Base-by-base conservation (phyloP, 192 early-diverging fungal species). In the Lobosporangium transversale region DNA sequence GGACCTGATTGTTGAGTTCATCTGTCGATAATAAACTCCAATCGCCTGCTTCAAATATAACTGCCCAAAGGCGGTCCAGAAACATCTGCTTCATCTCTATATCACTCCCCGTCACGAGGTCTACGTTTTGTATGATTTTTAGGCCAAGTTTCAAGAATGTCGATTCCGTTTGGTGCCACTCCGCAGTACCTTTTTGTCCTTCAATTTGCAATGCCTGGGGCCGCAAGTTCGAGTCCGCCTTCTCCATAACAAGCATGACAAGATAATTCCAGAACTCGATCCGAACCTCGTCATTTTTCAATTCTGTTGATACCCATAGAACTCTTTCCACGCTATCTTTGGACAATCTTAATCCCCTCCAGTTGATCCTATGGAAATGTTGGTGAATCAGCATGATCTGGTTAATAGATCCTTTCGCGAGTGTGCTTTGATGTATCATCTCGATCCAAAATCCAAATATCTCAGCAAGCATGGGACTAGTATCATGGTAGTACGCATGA, bases 331-430 rank as follows among this genome's bases (percentile, higher is more conserved):
- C 37, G 8, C 23, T 32, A 17, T 58, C 40, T 40, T 33, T 53
- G 15, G 64, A 57, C 26, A 66, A 35, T 26, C 61, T 53, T 0
- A 76, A 56, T 9, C 54, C 58, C 29, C 43, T 58, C 73, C 73
- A 76, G 3, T 66, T 45, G 29, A 76, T 51, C 27, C 73, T 44
- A 18, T 67, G 73, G 48, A 76, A 76, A 27, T 76, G 73, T 32
- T 76, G 73, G 26, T 76, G 73, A 18, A 76, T 50, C 23, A 76
- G 18, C 73, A 76, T 76, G 32, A 26, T 66, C 37, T 76, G 73
- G 57, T 76, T 76, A 33, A 67, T 62, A 14, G 26, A 53, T 5
- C 70, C 70, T 10, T 61, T 15, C 14, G 63, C 71, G 5, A 23
- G 15, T 4, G 64, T 56, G 18, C 45, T 76, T 31, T 56, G 33